Evolutionary conservation across 2,329 filamentous ascomycete species (phyloP), one percentile per base, ranked within the genome.

Genomic region (Xenoacremonium recifei): DNA sequence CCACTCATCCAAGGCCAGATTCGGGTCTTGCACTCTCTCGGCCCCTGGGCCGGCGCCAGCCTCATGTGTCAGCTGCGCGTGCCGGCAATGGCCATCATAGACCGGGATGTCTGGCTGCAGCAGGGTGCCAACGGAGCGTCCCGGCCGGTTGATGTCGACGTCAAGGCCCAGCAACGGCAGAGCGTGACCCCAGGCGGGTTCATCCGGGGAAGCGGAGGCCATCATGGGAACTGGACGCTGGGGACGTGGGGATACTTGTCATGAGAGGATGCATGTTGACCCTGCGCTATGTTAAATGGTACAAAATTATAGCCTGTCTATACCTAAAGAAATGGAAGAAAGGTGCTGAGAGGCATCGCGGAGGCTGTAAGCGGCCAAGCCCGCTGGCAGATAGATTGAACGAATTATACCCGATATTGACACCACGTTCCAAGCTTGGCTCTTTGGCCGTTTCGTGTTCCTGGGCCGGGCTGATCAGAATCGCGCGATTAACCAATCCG

Each of bases 11-110:
- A 79, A 29, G 85, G 85, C 3, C 67, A 72, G 20, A 68, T 90
- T 29, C 75, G 87, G 19, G 83, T 77, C 3, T 68, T 89, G 2
- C 81, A 87, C 47, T 82, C 83, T 1, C 65, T 91, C 2, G 87
- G 87, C 0, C 70, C 86, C 2, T 92, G 87, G 86, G 77, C 79
- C 16, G 87, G 87, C 10, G 87, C 82, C 3, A 89, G 85, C 59
- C 59, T 92, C 40, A 67, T 86, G 15, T 78, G 83, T 3, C 80
- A 84, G 50, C 69, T 90, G 44, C 84, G 84, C 42, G 72, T 89
- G 4, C 78, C 80, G 25, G 81, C 85, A 2, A 75, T 88, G 39
- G 83, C 84, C 3, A 78, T 83, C 21, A 70, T 91, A 16, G 87
- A 90, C 48, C 72, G 83, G 19, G 87, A 92, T 6, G 70, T 79